A percentile compares a stretch with the other conserved stretches of the same genome.
These are phyloP conservation scores for Colletotrichum sp. DNA, from an alignment of 2,329 filamentous ascomycete species.

Conservation along the genomic window DNA sequence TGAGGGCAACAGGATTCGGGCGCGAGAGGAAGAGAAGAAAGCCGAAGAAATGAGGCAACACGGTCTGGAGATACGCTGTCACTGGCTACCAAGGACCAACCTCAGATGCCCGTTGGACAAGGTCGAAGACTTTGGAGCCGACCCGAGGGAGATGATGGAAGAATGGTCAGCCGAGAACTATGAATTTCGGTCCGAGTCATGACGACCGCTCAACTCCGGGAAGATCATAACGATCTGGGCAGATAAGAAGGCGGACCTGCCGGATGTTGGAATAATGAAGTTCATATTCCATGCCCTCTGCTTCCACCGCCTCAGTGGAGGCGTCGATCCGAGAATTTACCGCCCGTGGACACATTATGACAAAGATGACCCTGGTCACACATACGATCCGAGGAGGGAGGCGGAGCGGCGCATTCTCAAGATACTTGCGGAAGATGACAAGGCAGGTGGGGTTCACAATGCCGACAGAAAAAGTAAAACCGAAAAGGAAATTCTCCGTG, in stretches of 20 bases:
- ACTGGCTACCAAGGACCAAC: neutral
- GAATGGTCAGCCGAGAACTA: neutral
- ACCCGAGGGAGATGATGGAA: neutral
- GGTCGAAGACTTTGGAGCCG: neutral
- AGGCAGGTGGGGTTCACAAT: neutral
- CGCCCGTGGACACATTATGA: neutral
- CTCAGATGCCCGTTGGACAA: neutral
- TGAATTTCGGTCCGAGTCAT: fast-evolving
- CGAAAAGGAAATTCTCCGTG: too few species aligned
- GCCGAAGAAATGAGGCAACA: fast-evolving
- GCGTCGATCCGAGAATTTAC: neutral
- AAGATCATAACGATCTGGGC: neutral
- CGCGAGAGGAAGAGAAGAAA: neutral
- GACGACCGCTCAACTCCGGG: neutral
- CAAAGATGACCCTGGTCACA: neutral
- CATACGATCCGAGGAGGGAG: neutral
- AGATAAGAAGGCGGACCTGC: neutral
- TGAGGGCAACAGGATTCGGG: neutral
- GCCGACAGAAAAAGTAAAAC: neutral
- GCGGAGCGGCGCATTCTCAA: neutral
- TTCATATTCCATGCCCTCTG: neutral
- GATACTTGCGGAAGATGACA: neutral
- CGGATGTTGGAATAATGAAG: neutral
- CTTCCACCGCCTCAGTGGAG: neutral
- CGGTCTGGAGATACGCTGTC: neutral